Evolutionary conservation across 2,329 filamentous ascomycete genomes (phyloP).

Genomic region (Fusarium illudens): DNA sequence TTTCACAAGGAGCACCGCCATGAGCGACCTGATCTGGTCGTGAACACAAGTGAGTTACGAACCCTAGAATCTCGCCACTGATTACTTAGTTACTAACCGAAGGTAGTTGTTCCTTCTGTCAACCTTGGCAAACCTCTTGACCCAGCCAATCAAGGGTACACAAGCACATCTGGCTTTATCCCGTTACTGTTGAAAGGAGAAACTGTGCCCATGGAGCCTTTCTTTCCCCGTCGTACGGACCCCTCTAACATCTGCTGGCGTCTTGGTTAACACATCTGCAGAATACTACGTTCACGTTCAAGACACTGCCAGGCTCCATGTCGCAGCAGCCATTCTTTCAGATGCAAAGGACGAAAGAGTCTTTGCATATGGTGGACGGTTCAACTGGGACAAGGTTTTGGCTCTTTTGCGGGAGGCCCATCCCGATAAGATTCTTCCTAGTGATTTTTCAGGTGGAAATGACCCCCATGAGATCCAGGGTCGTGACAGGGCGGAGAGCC

Average conservation of each 20-base stretch:
- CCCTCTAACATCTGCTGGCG: not conserved
- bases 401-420: not conserved
- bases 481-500: not conserved
- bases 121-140: conserved; percentile 37
- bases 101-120: conserved; percentile 35
- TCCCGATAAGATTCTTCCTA: not conserved
- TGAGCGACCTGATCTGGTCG: conserved; percentile 22
- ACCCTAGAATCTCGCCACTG: not conserved
- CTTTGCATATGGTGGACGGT: not conserved
- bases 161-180: conserved; percentile 30
- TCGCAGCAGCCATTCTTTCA: not conserved
- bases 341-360: not conserved
- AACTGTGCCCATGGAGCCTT: not conserved
- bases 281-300: conserved; percentile 10
- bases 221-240: not conserved
- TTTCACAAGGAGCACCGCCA: conserved; percentile 32
- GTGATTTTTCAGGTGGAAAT: not conserved
- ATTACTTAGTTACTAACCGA: not conserved
- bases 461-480: conserved; percentile 1
- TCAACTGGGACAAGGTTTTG: not conserved
- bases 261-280: not conserved
- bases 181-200: conserved; percentile 30
- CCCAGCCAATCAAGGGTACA: conserved; percentile 26
- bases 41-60: conserved; percentile 26
- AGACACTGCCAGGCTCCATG: conserved; percentile 5